Evolutionary conservation across 2,329 filamentous ascomycete genomes (phyloP).

Genomic region (Alternaria panax): DNA sequence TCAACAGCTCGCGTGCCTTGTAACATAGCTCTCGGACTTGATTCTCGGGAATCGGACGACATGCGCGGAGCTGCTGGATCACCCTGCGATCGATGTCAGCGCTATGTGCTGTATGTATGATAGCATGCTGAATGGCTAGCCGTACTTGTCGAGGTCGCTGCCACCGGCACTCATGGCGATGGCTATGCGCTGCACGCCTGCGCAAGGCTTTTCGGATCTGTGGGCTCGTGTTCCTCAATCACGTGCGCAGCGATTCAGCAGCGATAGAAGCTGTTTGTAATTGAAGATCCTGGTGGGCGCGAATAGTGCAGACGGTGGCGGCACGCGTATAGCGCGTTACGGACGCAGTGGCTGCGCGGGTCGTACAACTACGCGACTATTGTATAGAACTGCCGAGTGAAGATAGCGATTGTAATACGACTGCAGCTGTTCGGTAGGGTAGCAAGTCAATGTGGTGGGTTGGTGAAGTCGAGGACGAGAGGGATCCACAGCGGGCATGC

Average conservation of each 20-base stretch:
- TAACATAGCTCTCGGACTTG: conserved; percentile 97
- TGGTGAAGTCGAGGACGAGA: conserved; percentile 13
- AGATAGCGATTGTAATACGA: neutral
- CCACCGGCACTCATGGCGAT: conserved; percentile 60
- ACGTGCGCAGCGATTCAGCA: neutral
- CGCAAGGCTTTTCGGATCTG: conserved; percentile 6
- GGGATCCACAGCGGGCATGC: conserved; percentile 15
- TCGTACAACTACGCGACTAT: neutral
- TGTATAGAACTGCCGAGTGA: neutral
- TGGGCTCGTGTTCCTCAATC: neutral
- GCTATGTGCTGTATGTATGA: conserved; percentile 2
- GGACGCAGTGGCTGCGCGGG: neutral
- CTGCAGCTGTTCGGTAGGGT: neutral
- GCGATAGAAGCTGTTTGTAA: conserved; percentile 1
- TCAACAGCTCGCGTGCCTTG: conserved; percentile 93
- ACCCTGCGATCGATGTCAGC: conserved; percentile 65
- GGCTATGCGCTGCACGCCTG: conserved; percentile 26
- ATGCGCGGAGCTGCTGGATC: conserved; percentile 93
- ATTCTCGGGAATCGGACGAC: conserved; percentile 91
- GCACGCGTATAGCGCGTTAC: conserved; percentile 9
- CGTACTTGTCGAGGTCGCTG: conserved; percentile 92
- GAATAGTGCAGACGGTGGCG: conserved; percentile 14
- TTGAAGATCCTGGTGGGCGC: conserved; percentile 9
- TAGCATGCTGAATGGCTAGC: conserved; percentile 30
- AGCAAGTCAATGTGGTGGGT: conserved; percentile 5